Conservation (phyloP, 371 early-diverging fungal genomes). For the Smittium culicis region DNA sequence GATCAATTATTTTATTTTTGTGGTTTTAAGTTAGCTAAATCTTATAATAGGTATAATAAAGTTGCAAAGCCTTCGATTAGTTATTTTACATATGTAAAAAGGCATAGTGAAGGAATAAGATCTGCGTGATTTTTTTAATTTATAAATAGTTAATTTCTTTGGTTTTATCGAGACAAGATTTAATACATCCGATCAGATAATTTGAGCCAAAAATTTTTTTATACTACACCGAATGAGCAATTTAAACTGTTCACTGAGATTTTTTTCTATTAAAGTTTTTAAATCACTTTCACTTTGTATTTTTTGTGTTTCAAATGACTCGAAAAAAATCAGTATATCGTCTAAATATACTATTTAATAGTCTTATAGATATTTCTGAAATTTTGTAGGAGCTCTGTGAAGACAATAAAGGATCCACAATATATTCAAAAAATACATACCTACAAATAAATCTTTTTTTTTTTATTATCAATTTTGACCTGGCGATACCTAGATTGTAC, state of each 20-base stretch:
- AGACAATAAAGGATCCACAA: slow-evolving; percentile 39
- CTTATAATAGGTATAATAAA: slow-evolving; percentile 20
- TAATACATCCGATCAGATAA: slow-evolving; percentile 24
- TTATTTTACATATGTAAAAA: slow-evolving; percentile 22
- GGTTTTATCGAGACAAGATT: slow-evolving; percentile 22
- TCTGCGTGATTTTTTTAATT: slow-evolving; percentile 17
- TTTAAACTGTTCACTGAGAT: slow-evolving; percentile 35
- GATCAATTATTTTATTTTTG: background rate
- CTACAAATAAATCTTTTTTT: slow-evolving; percentile 38
- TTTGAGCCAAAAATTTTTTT: slow-evolving; percentile 32
- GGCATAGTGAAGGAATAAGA: slow-evolving; percentile 25
- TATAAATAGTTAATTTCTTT: slow-evolving; percentile 26
- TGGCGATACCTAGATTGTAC: slow-evolving; percentile 30
- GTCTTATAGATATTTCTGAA: slow-evolving; percentile 29
- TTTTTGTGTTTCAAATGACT: slow-evolving; percentile 32
- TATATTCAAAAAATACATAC: slow-evolving; percentile 31
- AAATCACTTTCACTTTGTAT: slow-evolving; percentile 29
- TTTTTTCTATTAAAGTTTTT: slow-evolving; percentile 20
- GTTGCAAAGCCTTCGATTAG: slow-evolving; percentile 19
- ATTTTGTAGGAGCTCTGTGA: slow-evolving; percentile 31
- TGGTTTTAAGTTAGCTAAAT: background rate
- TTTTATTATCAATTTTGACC: slow-evolving; percentile 18
- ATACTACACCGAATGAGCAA: slow-evolving; percentile 30
- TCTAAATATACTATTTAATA: slow-evolving; percentile 38
- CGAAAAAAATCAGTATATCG: slow-evolving; percentile 41